Base-by-base conservation (phyloP, 1,284 basidiomycete species). In the Heterobasidion irregulare region DNA sequence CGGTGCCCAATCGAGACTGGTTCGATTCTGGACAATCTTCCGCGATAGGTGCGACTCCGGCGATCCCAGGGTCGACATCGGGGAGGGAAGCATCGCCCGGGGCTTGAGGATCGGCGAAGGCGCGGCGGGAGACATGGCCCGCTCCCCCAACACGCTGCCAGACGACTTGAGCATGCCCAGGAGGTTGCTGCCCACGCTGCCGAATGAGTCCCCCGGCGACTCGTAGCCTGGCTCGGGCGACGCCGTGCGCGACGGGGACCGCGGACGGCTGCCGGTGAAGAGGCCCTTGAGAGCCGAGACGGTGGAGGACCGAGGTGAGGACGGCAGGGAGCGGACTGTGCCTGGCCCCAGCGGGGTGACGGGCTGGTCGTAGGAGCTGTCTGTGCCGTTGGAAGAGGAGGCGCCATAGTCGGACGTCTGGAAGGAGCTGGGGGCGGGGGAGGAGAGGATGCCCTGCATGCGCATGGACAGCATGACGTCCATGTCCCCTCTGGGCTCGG, bases 401-500 rank as follows among this genome's bases (percentile, higher is more conserved):
- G 19, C n/a, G 19, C n/a, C 19, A 19, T 48, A 26, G 9, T 48
- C 47, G 26, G 26, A 26, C 26, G 26, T 26, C 26, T 26, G 26
- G 26, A 26, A 26, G 4, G 26, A 26, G 26, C 26, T 26, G 26
- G 26, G 26, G n/a, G 36, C 35, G 6, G 64, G 59, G n/a, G 65
- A 60, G 5, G 66, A 60, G 51, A 79, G 71, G 44, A 82, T 72
- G 13, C 79, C 80, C 60, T 85, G 84, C 26, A 80, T 77, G 44
- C 83, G 83, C 74, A 89, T 86, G n/a, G 84, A 84, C 35, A 89
- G 73, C 79, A 89, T 85, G 51, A 89, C 87, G 65, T 89, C 86
- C 72, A 89, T 78, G 63, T 89, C 86, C 5, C 87, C 86, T 53
- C 81, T 75, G 18, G 86, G 86, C 57, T 86, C 86, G 43, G 77